Evolutionary conservation across 768 basidiomycete genomes (phyloP).

Genomic region (Boletus tylopilopsis): DNA sequence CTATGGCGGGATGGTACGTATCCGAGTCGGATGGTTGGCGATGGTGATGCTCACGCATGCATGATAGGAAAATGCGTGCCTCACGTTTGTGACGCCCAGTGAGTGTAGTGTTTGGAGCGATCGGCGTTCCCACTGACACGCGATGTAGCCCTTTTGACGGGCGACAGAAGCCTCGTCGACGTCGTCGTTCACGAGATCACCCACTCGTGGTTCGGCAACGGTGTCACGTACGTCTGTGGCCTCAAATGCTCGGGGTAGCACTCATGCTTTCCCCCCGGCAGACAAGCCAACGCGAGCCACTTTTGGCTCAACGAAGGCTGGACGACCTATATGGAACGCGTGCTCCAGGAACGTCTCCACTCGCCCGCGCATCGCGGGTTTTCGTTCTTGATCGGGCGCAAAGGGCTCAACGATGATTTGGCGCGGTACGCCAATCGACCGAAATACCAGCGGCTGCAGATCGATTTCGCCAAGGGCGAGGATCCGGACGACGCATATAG

Average conservation of each 20-base stretch:
- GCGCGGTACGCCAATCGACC: conserved; percentile 55
- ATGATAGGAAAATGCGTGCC: background rate
- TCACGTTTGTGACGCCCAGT: conserved; percentile 55
- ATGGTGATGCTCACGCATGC: background rate
- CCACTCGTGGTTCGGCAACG: conserved; percentile 89
- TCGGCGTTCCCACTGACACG: background rate
- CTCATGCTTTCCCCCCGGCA: background rate
- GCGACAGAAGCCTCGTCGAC: conserved; percentile 83
- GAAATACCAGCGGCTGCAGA: conserved; percentile 73
- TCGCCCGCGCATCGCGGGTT: conserved; percentile 78
- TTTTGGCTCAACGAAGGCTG: conserved; percentile 93
- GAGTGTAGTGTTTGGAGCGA: conserved; percentile 14
- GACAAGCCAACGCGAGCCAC: conserved; percentile 32
- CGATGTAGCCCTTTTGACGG: conserved; percentile 65
- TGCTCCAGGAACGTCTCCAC: conserved; percentile 67
- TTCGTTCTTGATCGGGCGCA: conserved; percentile 72
- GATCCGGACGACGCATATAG: conserved; percentile 78
- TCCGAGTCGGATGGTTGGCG: background rate
- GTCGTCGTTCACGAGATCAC: conserved; percentile 87
- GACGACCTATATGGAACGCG: conserved; percentile 90
- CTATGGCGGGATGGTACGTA: conserved; percentile 78
- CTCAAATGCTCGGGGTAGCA: no score
- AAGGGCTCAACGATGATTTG: conserved; percentile 66
- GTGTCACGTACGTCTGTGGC: conserved; percentile 58
- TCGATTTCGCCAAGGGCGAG: conserved; percentile 68